A percentile compares a stretch with the other conserved stretches of the same genome.
Evolutionary conservation across 306 rosid species (phyloP).

Genomic region (Cyamopsis tetragonoloba): DNA sequence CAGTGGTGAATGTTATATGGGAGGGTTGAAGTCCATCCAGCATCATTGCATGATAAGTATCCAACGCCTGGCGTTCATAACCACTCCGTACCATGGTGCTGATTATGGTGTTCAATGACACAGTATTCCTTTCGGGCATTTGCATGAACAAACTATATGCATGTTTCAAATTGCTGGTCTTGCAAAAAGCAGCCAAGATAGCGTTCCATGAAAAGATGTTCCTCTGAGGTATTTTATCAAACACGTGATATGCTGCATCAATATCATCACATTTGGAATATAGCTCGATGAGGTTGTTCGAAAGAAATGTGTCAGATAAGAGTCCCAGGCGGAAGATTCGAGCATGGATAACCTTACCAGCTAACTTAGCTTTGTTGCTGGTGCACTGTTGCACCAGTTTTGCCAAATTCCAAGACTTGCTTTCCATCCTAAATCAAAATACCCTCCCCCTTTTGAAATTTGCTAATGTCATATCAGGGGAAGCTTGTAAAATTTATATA

Average conservation of each 20-base stretch:
- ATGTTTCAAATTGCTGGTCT: constrained; percentile 26
- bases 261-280: constrained; percentile 52
- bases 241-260: constrained; percentile 38
- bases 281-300: constrained; percentile 51
- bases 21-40: constrained; percentile 52
- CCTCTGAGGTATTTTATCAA: constrained; percentile 42
- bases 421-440: constrained; percentile 16
- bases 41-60: constrained; percentile 47
- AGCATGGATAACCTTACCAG: constrained; percentile 55
- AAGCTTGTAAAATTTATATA: too few relatives aligned
- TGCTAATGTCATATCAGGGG: too few relatives aligned
- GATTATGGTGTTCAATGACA: constrained; percentile 61
- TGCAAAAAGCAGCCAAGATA: constrained; percentile 47
- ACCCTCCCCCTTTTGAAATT: not conserved
- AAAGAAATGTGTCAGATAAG: constrained; percentile 47
- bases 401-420: constrained; percentile 26
- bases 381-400: constrained; percentile 58
- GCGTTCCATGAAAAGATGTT: constrained; percentile 76
- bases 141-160: constrained; percentile 44
- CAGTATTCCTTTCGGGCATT: constrained; percentile 66
- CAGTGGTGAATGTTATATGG: constrained; percentile 54
- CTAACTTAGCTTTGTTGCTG: constrained; percentile 35
- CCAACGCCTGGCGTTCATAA: constrained; percentile 44
- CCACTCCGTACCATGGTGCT: constrained; percentile 52
- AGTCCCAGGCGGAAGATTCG: constrained; percentile 38